Percentiles rank a stretch among this genome's conserved stretches.
Conservation (phyloP, 1,284 basidiomycete species). For the Naganishia sp. region DNA sequence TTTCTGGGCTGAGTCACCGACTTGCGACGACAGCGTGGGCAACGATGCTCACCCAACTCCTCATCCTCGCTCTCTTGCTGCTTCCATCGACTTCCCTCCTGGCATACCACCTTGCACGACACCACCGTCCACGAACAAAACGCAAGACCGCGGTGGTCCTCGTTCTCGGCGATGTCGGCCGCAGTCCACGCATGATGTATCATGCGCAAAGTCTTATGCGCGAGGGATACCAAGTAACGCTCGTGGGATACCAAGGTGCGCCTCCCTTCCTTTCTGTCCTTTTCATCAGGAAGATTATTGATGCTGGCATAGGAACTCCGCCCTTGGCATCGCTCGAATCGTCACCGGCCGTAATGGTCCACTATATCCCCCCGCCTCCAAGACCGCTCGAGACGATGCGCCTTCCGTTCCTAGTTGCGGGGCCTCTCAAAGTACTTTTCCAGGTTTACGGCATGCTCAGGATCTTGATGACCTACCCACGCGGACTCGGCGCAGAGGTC, state of each 20-base stretch:
- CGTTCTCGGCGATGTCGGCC: slow-evolving; percentile 92
- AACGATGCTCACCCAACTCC: slow-evolving; percentile 19
- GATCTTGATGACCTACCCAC: slow-evolving; percentile 54
- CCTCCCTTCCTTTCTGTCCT: neutral
- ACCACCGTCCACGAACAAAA: neutral
- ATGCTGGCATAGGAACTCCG: neutral
- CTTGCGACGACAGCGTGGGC: neutral
- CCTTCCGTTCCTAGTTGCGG: slow-evolving; percentile 50
- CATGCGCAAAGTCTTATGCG: slow-evolving; percentile 89
- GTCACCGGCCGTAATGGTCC: slow-evolving; percentile 1
- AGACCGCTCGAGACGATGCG: slow-evolving; percentile 7
- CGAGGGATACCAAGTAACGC: slow-evolving; percentile 72
- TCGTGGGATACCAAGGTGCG: slow-evolving; percentile 85
- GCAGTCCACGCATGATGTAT: slow-evolving; percentile 98
- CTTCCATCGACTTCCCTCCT: slow-evolving; percentile 10
- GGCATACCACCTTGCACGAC: slow-evolving; percentile 3
- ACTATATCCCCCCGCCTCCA: slow-evolving; percentile 7
- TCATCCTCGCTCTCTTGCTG: slow-evolving; percentile 15
- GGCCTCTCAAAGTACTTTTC: slow-evolving; percentile 75
- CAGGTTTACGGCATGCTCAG: slow-evolving; percentile 68
- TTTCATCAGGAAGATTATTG: neutral
- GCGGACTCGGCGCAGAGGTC: slow-evolving; percentile 66
- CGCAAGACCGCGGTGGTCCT: slow-evolving; percentile 70
- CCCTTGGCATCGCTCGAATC: slow-evolving; percentile 5
- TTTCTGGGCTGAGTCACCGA: neutral